Conservation (phyloP, 1,284 basidiomycete species). For the Cryptococcus floricola region DNA sequence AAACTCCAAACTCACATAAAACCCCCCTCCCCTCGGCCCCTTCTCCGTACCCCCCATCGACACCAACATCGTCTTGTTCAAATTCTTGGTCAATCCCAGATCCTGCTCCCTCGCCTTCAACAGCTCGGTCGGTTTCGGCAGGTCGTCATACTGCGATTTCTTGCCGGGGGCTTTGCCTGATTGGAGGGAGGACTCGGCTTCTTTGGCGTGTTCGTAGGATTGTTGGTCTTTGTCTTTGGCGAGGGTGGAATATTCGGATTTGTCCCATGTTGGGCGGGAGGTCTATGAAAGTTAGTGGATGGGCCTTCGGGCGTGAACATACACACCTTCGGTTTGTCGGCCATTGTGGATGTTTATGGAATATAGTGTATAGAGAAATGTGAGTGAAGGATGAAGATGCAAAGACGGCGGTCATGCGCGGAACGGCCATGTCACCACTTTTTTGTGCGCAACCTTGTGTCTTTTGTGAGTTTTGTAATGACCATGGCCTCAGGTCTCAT, state of each 20-base stretch:
- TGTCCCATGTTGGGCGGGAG: slow-evolving; percentile 45
- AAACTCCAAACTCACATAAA: slow-evolving; percentile 55
- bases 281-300: background rate
- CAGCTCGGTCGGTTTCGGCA: slow-evolving; percentile 83
- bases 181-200: slow-evolving; percentile 54
- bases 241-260: slow-evolving; percentile 46
- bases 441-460: too few relatives aligned
- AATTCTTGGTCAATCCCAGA: slow-evolving; percentile 84
- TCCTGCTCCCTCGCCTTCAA: slow-evolving; percentile 77
- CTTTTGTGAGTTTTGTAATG: too few relatives aligned
- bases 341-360: background rate
- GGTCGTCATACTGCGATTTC: slow-evolving; percentile 39
- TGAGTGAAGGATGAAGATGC: background rate
- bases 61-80: slow-evolving; percentile 87
- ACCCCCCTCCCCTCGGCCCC: slow-evolving; percentile 83
- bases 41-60: slow-evolving; percentile 57
- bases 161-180: slow-evolving; percentile 58
- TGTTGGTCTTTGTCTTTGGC: slow-evolving; percentile 47
- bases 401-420: too few relatives aligned
- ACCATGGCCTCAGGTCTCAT: too few relatives aligned
- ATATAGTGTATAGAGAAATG: too few relatives aligned
- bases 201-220: slow-evolving; percentile 40
- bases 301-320: background rate
- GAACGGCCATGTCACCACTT: too few relatives aligned
- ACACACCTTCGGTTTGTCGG: background rate